Evolutionary conservation across 768 basidiomycete genomes (phyloP).

Genomic region (Calocybe indica): DNA sequence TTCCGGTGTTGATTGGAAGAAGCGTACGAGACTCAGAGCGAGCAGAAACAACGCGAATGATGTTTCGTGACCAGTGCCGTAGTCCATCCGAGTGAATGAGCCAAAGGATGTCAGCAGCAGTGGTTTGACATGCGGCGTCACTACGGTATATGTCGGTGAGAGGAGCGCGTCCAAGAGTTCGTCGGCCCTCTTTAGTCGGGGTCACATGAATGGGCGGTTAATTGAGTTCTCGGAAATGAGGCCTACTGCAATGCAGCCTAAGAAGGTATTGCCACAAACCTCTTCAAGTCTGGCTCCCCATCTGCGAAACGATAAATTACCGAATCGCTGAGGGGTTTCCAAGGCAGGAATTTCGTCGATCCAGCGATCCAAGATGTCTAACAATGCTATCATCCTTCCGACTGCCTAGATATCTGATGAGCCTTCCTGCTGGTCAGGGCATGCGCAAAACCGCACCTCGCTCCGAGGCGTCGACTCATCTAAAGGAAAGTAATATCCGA

Average conservation of each 20-base stretch:
- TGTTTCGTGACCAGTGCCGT: constrained; percentile 94
- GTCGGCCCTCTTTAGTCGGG: constrained; percentile 41
- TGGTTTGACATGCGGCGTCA: constrained; percentile 64
- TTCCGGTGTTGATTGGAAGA: constrained; percentile 48
- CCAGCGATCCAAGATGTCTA: constrained; percentile 68
- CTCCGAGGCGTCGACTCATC: constrained; percentile 19
- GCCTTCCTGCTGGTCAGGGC: not conserved
- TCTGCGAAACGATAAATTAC: constrained; percentile 84
- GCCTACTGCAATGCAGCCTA: not conserved
- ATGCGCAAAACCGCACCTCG: constrained; percentile 20
- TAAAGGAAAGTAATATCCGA: constrained; percentile 52
- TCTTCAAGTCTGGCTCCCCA: constrained; percentile 80
- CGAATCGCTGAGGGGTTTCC: constrained; percentile 76
- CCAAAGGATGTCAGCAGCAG: constrained; percentile 85
- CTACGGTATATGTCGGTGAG: constrained; percentile 32
- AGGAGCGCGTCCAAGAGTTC: constrained; percentile 45
- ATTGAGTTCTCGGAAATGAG: constrained; percentile 1
- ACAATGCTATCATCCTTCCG: constrained; percentile 39
- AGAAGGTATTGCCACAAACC: constrained; percentile 32
- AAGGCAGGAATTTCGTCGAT: constrained; percentile 77
- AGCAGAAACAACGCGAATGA: constrained; percentile 80
- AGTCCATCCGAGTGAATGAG: constrained; percentile 87
- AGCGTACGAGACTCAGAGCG: constrained; percentile 62
- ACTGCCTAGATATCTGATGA: constrained; percentile 34
- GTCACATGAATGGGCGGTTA: too few species aligned